Evolutionary conservation across 2,329 filamentous ascomycete genomes (phyloP), one percentile per base, ranked within the genome.

Genomic region (Penicillium sp.): DNA sequence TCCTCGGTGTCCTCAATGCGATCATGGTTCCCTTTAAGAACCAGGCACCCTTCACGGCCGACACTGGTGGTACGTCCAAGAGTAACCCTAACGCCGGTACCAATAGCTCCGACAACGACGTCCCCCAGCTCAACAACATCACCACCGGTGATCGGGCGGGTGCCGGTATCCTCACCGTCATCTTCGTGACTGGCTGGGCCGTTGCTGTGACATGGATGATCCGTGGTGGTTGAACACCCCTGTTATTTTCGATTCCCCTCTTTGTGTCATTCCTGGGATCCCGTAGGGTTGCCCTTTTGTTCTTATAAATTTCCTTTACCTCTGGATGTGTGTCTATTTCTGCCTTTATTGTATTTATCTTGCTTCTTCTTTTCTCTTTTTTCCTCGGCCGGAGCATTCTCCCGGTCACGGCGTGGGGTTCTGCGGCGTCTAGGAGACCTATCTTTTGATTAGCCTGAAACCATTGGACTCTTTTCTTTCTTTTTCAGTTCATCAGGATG

Each of bases 31-130:
- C 55, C 1, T 60, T 66, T 52, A 59, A 57, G 45, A 46, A 54
- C 3, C 42, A 53, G 25, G 73, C 72, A 2, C 75, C 75, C 1
- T 61, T 72, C 39, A 76, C 72, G 1, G 66, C 74, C 24, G 59
- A 70, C 3, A 81, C 70, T 1, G 85, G 84, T 44, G 84, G 84
- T 23, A 86, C 75, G 4, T 81, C 79, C 57, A 66, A 70, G 45
- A 76, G 73, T 25, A 66, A 78, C 52, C 70, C 74, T 6, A 66
- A 56, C 44, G 74, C 74, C 4, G 74, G 74, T 9, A 66, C 63
- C 20, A 57, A 54, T 39, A 53, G 41, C 2, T 46, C 57, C 7
- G 44, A 54, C 15, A 50, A 46, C 7, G 27, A 50, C 1, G 47
- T 56, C 0, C 49, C 54, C 1, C 28, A 46, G 4, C 23, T 55